Conservation (phyloP, 2,329 filamentous ascomycete species). For the Thermothelomyces thermophilus region DNA sequence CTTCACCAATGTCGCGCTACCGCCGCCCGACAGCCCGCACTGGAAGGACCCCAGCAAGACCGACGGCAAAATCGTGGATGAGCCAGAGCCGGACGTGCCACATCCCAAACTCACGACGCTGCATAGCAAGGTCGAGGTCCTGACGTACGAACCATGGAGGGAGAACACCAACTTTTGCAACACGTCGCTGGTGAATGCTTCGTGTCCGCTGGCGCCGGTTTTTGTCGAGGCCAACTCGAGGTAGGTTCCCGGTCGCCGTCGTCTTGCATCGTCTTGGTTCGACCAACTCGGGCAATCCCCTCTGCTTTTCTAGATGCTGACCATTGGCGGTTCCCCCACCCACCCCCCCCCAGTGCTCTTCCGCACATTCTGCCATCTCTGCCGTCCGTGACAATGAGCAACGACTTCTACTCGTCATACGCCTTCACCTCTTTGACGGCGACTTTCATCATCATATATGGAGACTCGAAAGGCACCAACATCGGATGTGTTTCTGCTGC, state of each 20-base stretch:
- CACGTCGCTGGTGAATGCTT: slow-evolving; percentile 48
- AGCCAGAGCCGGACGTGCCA: slow-evolving; percentile 40
- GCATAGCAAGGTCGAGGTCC: slow-evolving; percentile 61
- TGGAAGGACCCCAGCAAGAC: slow-evolving; percentile 57
- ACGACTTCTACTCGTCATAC: slow-evolving; percentile 75
- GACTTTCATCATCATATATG: slow-evolving; percentile 68
- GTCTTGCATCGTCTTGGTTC: background rate
- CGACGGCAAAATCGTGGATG: slow-evolving; percentile 69
- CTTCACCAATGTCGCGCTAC: slow-evolving; percentile 49
- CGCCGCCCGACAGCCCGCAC: slow-evolving; percentile 48
- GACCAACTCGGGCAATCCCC: no score
- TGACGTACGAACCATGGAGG: slow-evolving; percentile 67
- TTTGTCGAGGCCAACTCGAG: slow-evolving; percentile 45
- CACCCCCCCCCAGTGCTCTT: slow-evolving; percentile 16
- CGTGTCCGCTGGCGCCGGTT: slow-evolving; percentile 69
- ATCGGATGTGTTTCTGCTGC: slow-evolving; percentile 77
- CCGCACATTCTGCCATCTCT: slow-evolving; percentile 57
- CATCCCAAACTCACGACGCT: slow-evolving; percentile 65
- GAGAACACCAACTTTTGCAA: slow-evolving; percentile 59
- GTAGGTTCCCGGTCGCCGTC: slow-evolving; percentile 28
- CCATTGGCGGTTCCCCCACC: background rate
- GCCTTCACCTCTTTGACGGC: slow-evolving; percentile 76
- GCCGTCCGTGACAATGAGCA: slow-evolving; percentile 65
- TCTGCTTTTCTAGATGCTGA: slow-evolving; percentile 1
- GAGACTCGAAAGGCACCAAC: slow-evolving; percentile 54